Conservation (phyloP, 805 yeast genomes). For the Debaryomyces castellii region DNA sequence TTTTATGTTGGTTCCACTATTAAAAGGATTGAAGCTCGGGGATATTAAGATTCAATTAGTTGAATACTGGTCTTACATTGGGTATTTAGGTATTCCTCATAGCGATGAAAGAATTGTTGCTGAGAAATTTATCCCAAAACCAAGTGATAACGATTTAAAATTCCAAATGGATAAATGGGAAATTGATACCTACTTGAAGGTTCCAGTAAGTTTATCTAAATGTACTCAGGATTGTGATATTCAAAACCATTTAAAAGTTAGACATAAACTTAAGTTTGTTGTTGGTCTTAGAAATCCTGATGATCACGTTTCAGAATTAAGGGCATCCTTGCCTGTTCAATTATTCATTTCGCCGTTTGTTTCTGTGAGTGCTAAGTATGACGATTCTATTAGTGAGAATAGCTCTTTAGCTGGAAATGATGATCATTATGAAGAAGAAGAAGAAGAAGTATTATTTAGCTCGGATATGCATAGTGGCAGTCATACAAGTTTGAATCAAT, state of each 20-base stretch:
- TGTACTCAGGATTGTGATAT: constrained; percentile 89
- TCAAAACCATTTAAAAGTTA: constrained; percentile 66
- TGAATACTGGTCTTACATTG: constrained; percentile 65
- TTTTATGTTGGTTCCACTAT: constrained; percentile 71
- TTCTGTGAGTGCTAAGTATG: constrained; percentile 54
- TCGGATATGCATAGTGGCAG: constrained; percentile 18
- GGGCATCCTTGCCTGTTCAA: constrained; percentile 85
- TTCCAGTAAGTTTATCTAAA: constrained; percentile 73
- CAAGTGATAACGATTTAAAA: constrained; percentile 43
- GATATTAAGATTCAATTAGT: constrained; percentile 64
- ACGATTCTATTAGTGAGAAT: constrained; percentile 12
- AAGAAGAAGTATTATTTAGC: constrained; percentile 32
- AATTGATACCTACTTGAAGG: constrained; percentile 51
- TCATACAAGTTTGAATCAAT: constrained; percentile 23
- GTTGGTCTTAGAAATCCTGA: constrained; percentile 82
- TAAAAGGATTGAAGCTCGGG: constrained; percentile 79
- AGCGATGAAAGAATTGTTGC: constrained; percentile 61
- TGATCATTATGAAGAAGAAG: constrained; percentile 7
- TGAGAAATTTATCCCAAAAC: constrained; percentile 46
- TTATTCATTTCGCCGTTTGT: constrained; percentile 81
- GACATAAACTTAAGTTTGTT: constrained; percentile 83
- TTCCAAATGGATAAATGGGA: constrained; percentile 68
- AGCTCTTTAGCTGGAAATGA: neutral
- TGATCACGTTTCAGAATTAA: constrained; percentile 86
- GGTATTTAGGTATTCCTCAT: constrained; percentile 56